Base-by-base conservation (phyloP, 495 filamentous ascomycete species). In the Tuber microsphaerosporum region DNA sequence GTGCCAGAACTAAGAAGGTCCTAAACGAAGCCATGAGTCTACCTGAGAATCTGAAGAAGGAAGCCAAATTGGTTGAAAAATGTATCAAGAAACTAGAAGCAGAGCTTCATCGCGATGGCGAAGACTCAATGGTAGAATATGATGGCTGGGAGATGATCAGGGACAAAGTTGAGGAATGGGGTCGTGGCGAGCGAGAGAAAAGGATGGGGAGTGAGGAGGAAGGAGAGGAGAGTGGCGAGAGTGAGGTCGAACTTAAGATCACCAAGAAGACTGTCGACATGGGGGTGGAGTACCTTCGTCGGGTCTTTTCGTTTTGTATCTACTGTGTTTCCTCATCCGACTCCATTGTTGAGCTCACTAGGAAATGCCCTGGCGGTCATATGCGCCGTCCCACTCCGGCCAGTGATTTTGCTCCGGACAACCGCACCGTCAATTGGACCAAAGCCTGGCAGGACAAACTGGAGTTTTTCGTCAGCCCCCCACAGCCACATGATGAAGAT, bases 251-350 rank as follows among this genome's bases (percentile, higher is more conserved):
- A n/a, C 44, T 83, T 82, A 86, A 76, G 89, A 94, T 81, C 93
- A 97, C 73, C 93, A 93, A 94, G 86, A 99, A 99, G 88, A 94
- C 93, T 80, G 88, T 99, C 51, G 95, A 99, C 84, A 85, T 99
- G 72, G 88, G 95, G 84, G 94, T 99, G 48, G 95, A 99, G 84
- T 99, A 99, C 83, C 88, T 99, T 71, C 93, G 95, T 48, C 90
- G 95, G 20, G 94, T 97, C 72, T 95, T 94, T 88, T 97, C 94
- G 83, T 97, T 98, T 85, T 99, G 95, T 86, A 97, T 99, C 86
- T 99, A 97, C 86, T 99, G 95, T 84, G 95, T 99, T 41, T 97
- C 97, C 81, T 96, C 97, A 84, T 94, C 93, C 83, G 95, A 99
- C 83, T 97, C 94, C 0, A 90, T 99, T 51, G 96, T 98, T 81